Evolutionary conservation across 805 yeast genomes (phyloP).

Genomic region (Zygoascus bituminiphila): DNA sequence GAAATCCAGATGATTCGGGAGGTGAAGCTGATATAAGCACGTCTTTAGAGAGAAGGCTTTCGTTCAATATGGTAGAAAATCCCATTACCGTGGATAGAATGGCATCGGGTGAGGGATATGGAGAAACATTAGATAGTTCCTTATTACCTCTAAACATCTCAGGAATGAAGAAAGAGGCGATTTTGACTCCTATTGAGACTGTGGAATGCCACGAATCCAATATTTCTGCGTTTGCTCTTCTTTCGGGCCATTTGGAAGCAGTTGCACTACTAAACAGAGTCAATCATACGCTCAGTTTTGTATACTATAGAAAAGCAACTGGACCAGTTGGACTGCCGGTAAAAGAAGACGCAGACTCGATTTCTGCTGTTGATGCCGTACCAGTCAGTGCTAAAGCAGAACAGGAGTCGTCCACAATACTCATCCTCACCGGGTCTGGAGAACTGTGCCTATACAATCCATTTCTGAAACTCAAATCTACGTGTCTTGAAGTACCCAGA

Average conservation of each 20-base stretch:
- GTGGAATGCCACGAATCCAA: constrained; percentile 20
- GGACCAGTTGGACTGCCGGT: constrained; percentile 29
- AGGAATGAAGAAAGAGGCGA: constrained; percentile 52
- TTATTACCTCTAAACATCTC: background rate
- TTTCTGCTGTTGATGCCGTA: constrained; percentile 33
- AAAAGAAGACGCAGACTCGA: constrained; percentile 28
- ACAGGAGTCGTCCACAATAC: constrained; percentile 13
- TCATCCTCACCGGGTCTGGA: constrained; percentile 11
- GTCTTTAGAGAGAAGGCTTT: constrained; percentile 14
- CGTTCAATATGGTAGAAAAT: constrained; percentile 14
- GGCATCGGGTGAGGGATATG: constrained; percentile 8
- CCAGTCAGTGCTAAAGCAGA: constrained; percentile 20
- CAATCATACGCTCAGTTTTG: constrained; percentile 39
- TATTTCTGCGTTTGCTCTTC: constrained; percentile 29
- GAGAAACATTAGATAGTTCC: constrained; percentile 1
- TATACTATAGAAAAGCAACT: constrained; percentile 37
- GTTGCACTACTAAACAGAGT: constrained; percentile 44
- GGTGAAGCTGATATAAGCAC: constrained; percentile 13
- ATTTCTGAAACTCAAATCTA: constrained; percentile 42
- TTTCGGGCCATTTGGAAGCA: constrained; percentile 51
- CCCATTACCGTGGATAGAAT: constrained; percentile 13
- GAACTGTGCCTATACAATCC: constrained; percentile 44
- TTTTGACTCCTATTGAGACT: constrained; percentile 45
- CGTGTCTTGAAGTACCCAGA: constrained; percentile 2
- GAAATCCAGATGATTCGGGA: constrained; percentile 5